Base-by-base conservation (phyloP, 768 basidiomycete species). In the Lactarius vividus region DNA sequence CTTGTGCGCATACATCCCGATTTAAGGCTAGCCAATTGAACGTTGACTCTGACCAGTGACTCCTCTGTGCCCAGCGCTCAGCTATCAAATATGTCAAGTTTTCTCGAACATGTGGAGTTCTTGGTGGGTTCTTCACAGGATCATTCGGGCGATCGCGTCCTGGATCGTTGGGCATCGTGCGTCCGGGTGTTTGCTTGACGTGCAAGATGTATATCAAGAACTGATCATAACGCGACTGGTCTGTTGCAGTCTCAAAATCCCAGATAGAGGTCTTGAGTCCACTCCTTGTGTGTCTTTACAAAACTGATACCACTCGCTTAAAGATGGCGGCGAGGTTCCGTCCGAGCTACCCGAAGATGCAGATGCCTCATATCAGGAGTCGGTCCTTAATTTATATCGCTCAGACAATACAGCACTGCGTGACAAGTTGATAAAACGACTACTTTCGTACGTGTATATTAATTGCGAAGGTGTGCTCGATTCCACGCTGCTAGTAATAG, bases 311-410 rank as follows among this genome's bases (percentile, higher is more conserved):
- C 33, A 13, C 7, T 44, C 35, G 52, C 61, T 59, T 18, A 63
- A 56, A 67, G 66, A 62, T 63, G 35, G 66, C 26, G 57, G 55
- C 46, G 57, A 63, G 15, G 15, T 23, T 31, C 52, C 26, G 42
- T 55, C 53, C 29, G 66, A 67, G 35, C 57, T 67, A 55, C 26
- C 66, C 40, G 66, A 67, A 31, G 66, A 63, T 26, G 61, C 33
- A 42, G 66, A 63, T 26, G 53, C 62, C 26, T 62, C 61, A 57
- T 59, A 61, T 57, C 35, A 40, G 40, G 63, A 64, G 16, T 49
- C 69, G 42, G 69, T 70, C 37, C 63, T 70, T 44, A 55, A 70
- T 49, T 26, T 70, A 42, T 70, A 65, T 29, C 67, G 67, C 40
- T 37, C 57, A 33, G 52, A 35, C 16, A 59, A 35, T 29, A 33